A percentile compares a stretch with the other conserved stretches of the same genome.
Evolutionary conservation across 495 filamentous ascomycete genomes (phyloP).

Genomic region (Hyphodiscus hymeniophilus): DNA sequence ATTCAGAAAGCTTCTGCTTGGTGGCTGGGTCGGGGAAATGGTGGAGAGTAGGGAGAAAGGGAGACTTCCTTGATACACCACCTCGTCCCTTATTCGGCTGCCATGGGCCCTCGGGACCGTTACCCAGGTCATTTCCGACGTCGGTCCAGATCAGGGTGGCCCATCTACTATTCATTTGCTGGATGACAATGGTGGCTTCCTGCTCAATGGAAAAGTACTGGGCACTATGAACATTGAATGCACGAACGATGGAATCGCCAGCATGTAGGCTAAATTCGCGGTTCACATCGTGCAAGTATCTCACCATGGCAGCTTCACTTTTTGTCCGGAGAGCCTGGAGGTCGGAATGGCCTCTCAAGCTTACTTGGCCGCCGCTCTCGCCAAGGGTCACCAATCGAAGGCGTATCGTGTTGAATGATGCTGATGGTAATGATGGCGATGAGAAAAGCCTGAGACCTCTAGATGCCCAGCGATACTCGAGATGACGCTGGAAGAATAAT

Average conservation of each 20-base stretch:
- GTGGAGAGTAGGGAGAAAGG: conserved; percentile 2
- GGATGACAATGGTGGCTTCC: conserved; percentile 18
- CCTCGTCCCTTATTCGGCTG: neutral
- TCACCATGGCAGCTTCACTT: conserved; percentile 8
- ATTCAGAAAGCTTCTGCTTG: neutral
- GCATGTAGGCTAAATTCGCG: neutral
- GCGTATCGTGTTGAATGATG: conserved; percentile 13
- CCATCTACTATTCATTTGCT: conserved; percentile 6
- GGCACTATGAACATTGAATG: conserved; percentile 15
- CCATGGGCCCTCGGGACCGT: conserved; percentile 19
- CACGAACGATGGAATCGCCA: conserved; percentile 23
- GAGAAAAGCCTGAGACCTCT: too few relatives aligned
- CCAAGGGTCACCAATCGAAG: conserved; percentile 19
- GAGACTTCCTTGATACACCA: neutral
- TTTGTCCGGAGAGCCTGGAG: conserved; percentile 4
- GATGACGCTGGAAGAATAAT: conserved; percentile 22
- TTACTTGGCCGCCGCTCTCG: neutral
- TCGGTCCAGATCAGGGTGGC: conserved; percentile 15
- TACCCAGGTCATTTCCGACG: conserved; percentile 14
- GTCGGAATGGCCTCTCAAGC: neutral
- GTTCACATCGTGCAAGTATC: neutral
- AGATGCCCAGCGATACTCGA: conserved; percentile 16
- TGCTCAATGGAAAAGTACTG: conserved; percentile 24
- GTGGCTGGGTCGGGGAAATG: conserved; percentile 1
- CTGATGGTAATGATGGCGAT: conserved; percentile 20